Conservation (phyloP, 75 land plant species). For the Isoetes taiwanensis region DNA sequence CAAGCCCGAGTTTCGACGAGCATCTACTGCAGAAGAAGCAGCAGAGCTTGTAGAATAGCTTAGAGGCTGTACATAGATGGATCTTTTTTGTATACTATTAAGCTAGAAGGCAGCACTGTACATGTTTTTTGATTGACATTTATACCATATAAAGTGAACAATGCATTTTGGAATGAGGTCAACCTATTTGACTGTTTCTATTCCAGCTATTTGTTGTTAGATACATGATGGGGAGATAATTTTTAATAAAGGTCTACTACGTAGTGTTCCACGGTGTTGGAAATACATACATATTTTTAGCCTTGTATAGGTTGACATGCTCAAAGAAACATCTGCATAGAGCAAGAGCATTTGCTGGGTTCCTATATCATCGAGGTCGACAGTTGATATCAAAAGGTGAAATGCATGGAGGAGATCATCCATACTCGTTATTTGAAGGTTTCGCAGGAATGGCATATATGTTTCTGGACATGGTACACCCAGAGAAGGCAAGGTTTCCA, state of each 20-base stretch:
- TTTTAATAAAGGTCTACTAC: conserved; percentile 72
- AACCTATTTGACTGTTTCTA: no score
- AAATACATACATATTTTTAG: conserved; percentile 67
- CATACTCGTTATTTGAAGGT: conserved; percentile 82
- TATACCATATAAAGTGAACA: no score
- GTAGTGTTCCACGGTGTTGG: conserved; percentile 85
- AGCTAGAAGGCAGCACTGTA: no score
- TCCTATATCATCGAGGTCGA: conserved; percentile 41
- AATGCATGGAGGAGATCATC: conserved; percentile 86
- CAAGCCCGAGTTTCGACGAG: no score
- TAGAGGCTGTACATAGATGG: no score
- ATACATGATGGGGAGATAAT: conserved; percentile 82
- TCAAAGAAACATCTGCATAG: conserved; percentile 38
- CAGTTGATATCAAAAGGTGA: conserved; percentile 45
- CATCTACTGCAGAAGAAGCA: no score
- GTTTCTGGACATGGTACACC: conserved; percentile 55
- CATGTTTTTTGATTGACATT: no score
- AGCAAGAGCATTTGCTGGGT: conserved; percentile 66
- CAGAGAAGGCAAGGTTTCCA: conserved; percentile 60
- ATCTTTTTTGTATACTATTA: no score
- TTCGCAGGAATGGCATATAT: conserved; percentile 70
- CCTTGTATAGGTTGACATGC: conserved; percentile 63
- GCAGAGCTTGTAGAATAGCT: no score
- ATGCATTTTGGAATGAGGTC: no score
- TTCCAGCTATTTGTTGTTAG: no score